These are phyloP conservation scores for Flaveria bidentis DNA, from an alignment of 129 eudicot species.

Conservation along the genomic window DNA sequence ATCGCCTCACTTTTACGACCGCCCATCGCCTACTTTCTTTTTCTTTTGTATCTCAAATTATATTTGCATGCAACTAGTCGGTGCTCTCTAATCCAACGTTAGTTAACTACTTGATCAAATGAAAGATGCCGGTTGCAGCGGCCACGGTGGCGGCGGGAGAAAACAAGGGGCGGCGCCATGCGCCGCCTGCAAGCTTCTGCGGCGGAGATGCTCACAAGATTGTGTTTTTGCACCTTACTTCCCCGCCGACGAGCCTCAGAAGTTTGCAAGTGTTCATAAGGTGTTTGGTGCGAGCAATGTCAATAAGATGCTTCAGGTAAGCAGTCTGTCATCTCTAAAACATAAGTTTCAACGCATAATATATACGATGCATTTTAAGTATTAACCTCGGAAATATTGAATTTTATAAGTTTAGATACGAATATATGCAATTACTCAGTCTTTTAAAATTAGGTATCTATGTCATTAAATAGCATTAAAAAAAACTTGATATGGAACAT, in stretches of 20 bases:
- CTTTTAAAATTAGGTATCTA: neutral
- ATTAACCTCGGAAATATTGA: too few relatives aligned
- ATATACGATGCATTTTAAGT: too few relatives aligned
- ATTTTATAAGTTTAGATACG: too few relatives aligned
- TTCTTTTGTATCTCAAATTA: neutral
- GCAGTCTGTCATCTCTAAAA: neutral
- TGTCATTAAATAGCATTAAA: neutral
- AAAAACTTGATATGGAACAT: neutral
- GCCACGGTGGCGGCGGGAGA: slow-evolving; percentile 39
- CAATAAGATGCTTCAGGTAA: slow-evolving; percentile 90
- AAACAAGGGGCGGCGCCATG: slow-evolving; percentile 87
- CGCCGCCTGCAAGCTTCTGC: slow-evolving; percentile 80
- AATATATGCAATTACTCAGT: too few relatives aligned
- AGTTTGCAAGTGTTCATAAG: slow-evolving; percentile 84
- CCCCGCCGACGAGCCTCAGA: slow-evolving; percentile 84
- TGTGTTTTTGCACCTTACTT: slow-evolving; percentile 83
- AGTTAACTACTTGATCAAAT: slow-evolving; percentile 16
- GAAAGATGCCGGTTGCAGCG: slow-evolving; percentile 48
- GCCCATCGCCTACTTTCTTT: slow-evolving; percentile 31
- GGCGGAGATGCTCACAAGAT: slow-evolving; percentile 75
- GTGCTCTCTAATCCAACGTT: neutral
- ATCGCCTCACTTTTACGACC: slow-evolving; percentile 34
- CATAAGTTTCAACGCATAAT: too few relatives aligned
- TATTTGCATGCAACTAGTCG: slow-evolving; percentile 23
- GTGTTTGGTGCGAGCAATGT: slow-evolving; percentile 98